phyloP scores from a whole-genome alignment of 1,284 basidiomycete genomes.

The Fomitiporia mediterranea region DNA sequence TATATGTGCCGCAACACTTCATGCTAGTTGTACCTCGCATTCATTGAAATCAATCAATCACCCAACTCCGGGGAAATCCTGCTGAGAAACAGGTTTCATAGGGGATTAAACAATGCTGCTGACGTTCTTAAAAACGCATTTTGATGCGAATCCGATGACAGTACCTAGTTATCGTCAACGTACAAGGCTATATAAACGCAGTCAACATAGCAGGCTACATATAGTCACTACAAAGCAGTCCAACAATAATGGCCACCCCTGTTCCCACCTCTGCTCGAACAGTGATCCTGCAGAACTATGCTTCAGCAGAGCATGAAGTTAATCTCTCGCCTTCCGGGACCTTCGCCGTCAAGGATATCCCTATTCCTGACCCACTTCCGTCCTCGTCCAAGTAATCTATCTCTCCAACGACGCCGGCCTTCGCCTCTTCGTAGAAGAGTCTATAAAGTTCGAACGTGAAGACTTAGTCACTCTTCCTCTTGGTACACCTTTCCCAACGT shows the following conservation, averaged over 20 bases:
- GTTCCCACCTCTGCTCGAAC: slow-evolving; percentile 6
- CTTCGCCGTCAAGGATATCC: slow-evolving; percentile 15
- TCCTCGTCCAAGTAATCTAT: slow-evolving; percentile 16
- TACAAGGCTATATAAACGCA: no score
- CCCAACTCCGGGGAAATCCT: no score
- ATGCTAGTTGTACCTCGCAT: no score
- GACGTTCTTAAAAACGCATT: no score
- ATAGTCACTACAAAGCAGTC: no score
- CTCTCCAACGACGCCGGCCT: slow-evolving; percentile 21
- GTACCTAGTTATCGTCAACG: no score
- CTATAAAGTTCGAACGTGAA: slow-evolving; percentile 16
- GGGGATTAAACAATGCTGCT: no score
- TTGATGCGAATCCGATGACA: no score
- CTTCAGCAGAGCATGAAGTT: not conserved
- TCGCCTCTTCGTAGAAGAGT: slow-evolving; percentile 17
- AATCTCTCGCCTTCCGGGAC: slow-evolving; percentile 13
- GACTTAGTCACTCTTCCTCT: slow-evolving; percentile 25
- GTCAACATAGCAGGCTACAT: no score
- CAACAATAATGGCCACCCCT: slow-evolving; percentile 2
- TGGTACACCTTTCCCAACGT: slow-evolving; percentile 25
- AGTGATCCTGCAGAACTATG: slow-evolving; percentile 16
- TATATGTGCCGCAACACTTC: no score
- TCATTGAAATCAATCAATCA: no score
- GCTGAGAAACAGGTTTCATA: no score
- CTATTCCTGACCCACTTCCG: slow-evolving; percentile 12